Evolutionary conservation across 1,284 basidiomycete species (phyloP).

Genomic region (Cystobasidiaceae sp.): DNA sequence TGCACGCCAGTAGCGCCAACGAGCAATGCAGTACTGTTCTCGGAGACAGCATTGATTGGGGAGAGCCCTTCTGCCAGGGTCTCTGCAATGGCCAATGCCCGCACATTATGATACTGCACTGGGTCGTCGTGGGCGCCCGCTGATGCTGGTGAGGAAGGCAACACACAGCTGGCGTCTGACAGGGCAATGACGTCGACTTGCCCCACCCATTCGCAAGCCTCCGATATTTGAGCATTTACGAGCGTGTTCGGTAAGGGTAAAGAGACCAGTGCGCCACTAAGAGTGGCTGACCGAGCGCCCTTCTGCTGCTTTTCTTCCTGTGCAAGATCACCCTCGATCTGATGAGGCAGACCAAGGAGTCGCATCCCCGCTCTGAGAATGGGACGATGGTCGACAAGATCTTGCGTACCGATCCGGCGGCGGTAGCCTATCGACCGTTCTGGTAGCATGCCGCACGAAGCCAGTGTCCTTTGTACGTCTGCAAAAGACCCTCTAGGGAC

Average conservation of each 20-base stretch:
- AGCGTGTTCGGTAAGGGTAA: neutral
- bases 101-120: slow-evolving; percentile 1
- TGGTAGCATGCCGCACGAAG: slow-evolving; percentile 1
- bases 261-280: neutral
- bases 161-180: neutral
- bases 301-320: neutral
- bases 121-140: neutral
- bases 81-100: slow-evolving; percentile 12
- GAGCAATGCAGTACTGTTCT: neutral
- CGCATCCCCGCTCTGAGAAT: slow-evolving; percentile 17
- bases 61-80: neutral
- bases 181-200: slow-evolving; percentile 11
- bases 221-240: neutral
- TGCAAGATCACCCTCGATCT: slow-evolving; percentile 3
- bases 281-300: neutral
- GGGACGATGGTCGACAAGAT: slow-evolving; percentile 11
- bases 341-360: neutral
- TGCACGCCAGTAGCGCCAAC: slow-evolving; percentile 7
- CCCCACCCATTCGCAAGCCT: neutral
- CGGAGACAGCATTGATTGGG: slow-evolving; percentile 26
- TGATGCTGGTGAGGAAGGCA: too few species aligned
- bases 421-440: neutral
- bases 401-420: neutral
- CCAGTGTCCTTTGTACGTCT: neutral
- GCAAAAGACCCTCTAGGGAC: neutral